Evolutionary conservation across 2,329 filamentous ascomycete genomes (phyloP), one percentile per base, ranked within the genome.

Genomic region (Epichloe scottii): DNA sequence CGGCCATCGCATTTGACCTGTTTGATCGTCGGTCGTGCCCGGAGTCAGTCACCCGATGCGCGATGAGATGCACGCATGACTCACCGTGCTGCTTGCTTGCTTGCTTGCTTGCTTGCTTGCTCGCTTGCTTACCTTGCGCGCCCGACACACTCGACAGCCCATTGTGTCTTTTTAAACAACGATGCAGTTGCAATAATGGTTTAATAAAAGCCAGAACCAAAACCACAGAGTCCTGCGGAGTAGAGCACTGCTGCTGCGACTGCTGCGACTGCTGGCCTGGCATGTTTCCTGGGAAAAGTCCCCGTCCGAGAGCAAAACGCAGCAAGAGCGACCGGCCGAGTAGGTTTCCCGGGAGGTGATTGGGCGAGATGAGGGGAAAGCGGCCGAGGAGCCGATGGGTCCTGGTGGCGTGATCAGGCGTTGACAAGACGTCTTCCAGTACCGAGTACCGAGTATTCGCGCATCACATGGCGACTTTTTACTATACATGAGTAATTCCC

Each of bases 1-100:
- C 67, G 63, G 45, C 66, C 67, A 53, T 70, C 67, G 55, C 67
- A 70, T 60, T 69, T 69, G 60, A 70, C 67, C 67, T 70, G 58
- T 6, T 26, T 8, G 26, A 8, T 26, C 26, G 26, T 26, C 26
- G 6, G 26, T 26, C 26, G 26, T 14, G 11, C 26, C 26, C 11
- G 26, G 26, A 11, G 26, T 30, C 26, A 30, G 26, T 30, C 26
- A 30, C 26, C 26, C 8, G 26, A 30, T 30, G 26, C 3, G 26
- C 26, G 3, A 30, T 30, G 26, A 30, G 33, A 38, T 15, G 17
- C 17, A 19, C 41, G 19, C 26, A 30, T 30, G 26, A 10, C 26
- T 26, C n/a, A n/a, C n/a, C n/a, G n/a, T n/a, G n/a, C n/a, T n/a
- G n/a, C n/a, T n/a, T n/a, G n/a, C n/a, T n/a, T n/a, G n/a, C n/a